Percentiles rank a stretch among this genome's conserved stretches.
phyloP scores from a whole-genome alignment of 1,284 basidiomycete species.

The Sporisorium scitamineum region DNA sequence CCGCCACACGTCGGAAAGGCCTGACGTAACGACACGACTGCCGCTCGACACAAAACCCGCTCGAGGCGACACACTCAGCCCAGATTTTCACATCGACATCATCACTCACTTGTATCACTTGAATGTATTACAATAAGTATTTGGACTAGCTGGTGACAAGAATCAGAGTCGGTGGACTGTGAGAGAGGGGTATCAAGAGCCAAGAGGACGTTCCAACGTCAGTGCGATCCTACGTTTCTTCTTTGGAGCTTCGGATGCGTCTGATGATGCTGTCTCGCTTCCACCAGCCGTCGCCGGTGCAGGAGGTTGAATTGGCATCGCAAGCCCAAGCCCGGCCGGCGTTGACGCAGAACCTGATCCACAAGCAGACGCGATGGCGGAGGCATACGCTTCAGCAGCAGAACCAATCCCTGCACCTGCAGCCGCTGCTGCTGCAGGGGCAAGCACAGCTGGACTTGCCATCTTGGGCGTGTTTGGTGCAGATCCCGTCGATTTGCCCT shows the following conservation, averaged over 20 bases:
- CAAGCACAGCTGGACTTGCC: constrained; percentile 24
- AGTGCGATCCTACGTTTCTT: constrained; percentile 88
- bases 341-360: neutral
- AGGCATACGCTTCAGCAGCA: constrained; percentile 38
- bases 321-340: constrained; percentile 58
- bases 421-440: constrained; percentile 16
- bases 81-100: neutral
- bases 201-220: constrained; percentile 72
- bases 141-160: neutral
- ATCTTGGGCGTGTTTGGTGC: constrained; percentile 38
- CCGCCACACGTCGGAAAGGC: too few relatives aligned
- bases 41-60: too few relatives aligned
- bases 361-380: constrained; percentile 18
- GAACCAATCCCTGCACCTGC: constrained; percentile 10
- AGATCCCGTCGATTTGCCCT: constrained; percentile 28
- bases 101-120: neutral
- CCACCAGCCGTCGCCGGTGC: constrained; percentile 22
- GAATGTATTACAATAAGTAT: neutral
- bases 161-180: neutral
- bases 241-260: constrained; percentile 76
- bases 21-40: too few relatives aligned
- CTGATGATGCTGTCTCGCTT: constrained; percentile 66
- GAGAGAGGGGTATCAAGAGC: constrained; percentile 23
- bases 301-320: constrained; percentile 13
- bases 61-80: neutral